Evolutionary conservation across 495 filamentous ascomycete genomes (phyloP), one percentile per base, ranked within the genome.

Genomic region (Lichenothelia convexa): DNA sequence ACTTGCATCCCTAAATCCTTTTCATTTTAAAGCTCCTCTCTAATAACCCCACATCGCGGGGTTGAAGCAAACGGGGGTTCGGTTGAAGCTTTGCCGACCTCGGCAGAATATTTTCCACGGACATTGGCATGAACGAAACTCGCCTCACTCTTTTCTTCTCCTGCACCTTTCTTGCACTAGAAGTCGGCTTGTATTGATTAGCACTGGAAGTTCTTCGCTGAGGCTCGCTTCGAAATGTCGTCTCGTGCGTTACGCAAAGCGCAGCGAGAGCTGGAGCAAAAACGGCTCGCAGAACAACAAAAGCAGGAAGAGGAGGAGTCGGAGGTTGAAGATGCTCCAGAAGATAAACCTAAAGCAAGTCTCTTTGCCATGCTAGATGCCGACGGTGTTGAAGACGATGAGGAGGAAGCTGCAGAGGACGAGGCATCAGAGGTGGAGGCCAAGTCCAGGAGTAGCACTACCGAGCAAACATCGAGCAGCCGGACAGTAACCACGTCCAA

Each of bases 301-400:
- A 30, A 20, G 21, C 35, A 47, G 13, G 30, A 47, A 20, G 37
- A 52, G 15, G 32, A 45, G 32, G 42, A 47, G 6, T 30, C 51
- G 6, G 40, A 46, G 1, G 40, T 64, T 26, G 62, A 65, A 40
- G 41, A 54, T 16, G 42, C 47, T 9, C 49, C 41, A 29, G 45
- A 56, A 21, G 33, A 47, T 22, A 62, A 61, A 35, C 51, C 19
- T 18, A 18, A 40, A 30, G 53, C 61, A 35, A 71, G 71, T 36
- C 60, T 62, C 0, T 70, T 69, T 43, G 55, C 64, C 38, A 56
- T 63, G 36, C 48, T 66, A 35, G 48, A 62, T 57, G 75, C 52
- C 50, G 71, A 60, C 56, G 19, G 18, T n/a, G 21, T 30, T 23
- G 46, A 40, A 18, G 38, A 41, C 1, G 40, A 48, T 2, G 43